phyloP scores from a whole-genome alignment of 1,284 basidiomycete species.

The Fistulinella cinereoalba region DNA sequence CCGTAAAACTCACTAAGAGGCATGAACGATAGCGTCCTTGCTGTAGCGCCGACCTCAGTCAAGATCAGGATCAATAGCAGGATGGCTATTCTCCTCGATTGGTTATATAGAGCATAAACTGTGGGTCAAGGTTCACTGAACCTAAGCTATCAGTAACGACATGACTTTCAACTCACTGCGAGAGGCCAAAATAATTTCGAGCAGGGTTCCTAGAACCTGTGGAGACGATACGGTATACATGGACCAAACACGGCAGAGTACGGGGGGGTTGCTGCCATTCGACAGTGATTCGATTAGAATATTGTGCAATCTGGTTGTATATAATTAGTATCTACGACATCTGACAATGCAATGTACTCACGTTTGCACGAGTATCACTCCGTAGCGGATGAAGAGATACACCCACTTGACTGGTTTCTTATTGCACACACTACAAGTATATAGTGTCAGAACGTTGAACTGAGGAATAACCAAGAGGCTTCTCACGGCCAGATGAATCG shows the following conservation, averaged over 20 bases:
- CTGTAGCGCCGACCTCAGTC: slow-evolving; percentile 6
- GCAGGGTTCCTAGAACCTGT: slow-evolving; percentile 9
- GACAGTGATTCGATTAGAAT: slow-evolving; percentile 5
- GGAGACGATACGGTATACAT: slow-evolving; percentile 1
- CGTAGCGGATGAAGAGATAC: slow-evolving; percentile 22
- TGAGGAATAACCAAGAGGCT: background rate
- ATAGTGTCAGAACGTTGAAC: background rate
- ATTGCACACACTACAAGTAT: slow-evolving; percentile 15
- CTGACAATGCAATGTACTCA: slow-evolving; percentile 9
- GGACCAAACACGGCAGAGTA: slow-evolving; percentile 14
- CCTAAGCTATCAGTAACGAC: background rate
- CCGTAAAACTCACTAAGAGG: background rate
- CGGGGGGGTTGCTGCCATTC: slow-evolving; percentile 11
- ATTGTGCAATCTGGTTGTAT: slow-evolving; percentile 13
- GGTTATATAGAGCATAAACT: slow-evolving; percentile 24
- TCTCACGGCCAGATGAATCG: slow-evolving; percentile 8
- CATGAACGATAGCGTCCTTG: background rate
- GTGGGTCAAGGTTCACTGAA: background rate
- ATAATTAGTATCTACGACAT: background rate
- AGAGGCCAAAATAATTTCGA: slow-evolving; percentile 19
- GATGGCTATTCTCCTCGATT: slow-evolving; percentile 13
- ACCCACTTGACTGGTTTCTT: slow-evolving; percentile 19
- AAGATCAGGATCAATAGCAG: slow-evolving; percentile 12
- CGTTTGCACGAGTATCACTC: slow-evolving; percentile 10
- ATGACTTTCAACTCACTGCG: slow-evolving; percentile 12